Evolutionary conservation across 768 basidiomycete species (phyloP), one percentile per base, ranked within the genome.

Genomic region (Calocera viscosa): DNA sequence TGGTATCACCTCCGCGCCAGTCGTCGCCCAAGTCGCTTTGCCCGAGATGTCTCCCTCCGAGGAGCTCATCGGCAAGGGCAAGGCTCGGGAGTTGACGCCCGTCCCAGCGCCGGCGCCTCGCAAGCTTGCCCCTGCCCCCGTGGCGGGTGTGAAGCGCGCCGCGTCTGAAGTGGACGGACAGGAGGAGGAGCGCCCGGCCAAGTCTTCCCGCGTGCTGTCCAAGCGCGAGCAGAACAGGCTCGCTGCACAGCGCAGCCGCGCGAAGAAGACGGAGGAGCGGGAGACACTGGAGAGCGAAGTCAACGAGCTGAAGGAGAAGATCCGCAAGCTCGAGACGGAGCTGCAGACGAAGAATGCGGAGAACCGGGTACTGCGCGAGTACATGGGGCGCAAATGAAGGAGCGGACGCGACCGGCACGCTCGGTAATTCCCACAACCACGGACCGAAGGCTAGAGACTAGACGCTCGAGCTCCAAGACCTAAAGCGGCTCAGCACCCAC

Each of bases 181-280:
- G 53, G 53, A 60, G 24, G 53, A 60, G 53, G 53, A 32, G 5
- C 43, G 19, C 30, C 14, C 53, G 22, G 26, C 26, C 26, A 47
- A 60, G 14, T 60, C 53, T 22, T 8, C 24, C 5, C 53, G 53
- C 53, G 53, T 60, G 26, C 2, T 60, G 30, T 28, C 53, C 2
- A 60, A 60, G 30, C 53, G 53, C 53, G 53, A 60, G 53, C 53
- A 60, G 53, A 60, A 60, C 53, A 26, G 53, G 16, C 53, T 28
- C 26, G 53, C 53, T 5, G 53, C 53, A 8, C 26, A 26, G 19
- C 53, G 53, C 16, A 60, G 53, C 30, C 53, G 53, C 8, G 53
- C 53, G 22, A 26, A 22, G 53, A 60, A 60, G 53, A 5, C 30
- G 26, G 26, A 60, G 53, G 53, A 60, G 53, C 24, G 30, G 14